Conservation (phyloP, 2,329 filamentous ascomycete genomes). For the Magnaporthiopsis poae region DNA sequence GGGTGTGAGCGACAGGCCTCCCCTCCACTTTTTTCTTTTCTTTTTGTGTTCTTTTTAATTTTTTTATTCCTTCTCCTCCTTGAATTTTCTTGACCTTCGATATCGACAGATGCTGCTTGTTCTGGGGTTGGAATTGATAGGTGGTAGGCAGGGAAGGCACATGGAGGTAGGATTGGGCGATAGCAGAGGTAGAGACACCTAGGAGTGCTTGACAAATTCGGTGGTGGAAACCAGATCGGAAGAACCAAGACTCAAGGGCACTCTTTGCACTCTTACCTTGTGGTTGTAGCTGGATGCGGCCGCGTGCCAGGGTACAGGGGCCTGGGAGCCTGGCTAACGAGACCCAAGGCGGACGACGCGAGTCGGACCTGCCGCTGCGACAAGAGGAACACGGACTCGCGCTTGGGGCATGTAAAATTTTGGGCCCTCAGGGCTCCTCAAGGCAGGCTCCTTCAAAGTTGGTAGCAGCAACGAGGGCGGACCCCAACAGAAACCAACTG, state of each 20-base stretch:
- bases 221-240: background rate
- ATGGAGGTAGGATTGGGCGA: background rate
- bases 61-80: background rate
- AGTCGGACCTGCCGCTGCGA: background rate
- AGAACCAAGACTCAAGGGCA: background rate
- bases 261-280: background rate
- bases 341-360: background rate
- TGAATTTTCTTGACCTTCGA: background rate
- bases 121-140: background rate
- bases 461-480: background rate
- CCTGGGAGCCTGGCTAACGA: background rate
- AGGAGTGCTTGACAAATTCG: background rate
- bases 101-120: background rate
- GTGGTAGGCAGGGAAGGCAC: background rate
- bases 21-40: background rate
- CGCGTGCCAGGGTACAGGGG: conserved; percentile 2
- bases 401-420: background rate
- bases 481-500: background rate
- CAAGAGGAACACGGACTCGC: background rate
- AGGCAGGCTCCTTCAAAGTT: background rate
- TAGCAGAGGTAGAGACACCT: background rate
- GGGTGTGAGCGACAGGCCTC: background rate
- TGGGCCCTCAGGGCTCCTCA: background rate
- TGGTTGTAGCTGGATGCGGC: background rate
- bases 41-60: background rate